Evolutionary conservation across 257 asterid genomes (phyloP).

Genomic region (Nicotiana noctiflora): DNA sequence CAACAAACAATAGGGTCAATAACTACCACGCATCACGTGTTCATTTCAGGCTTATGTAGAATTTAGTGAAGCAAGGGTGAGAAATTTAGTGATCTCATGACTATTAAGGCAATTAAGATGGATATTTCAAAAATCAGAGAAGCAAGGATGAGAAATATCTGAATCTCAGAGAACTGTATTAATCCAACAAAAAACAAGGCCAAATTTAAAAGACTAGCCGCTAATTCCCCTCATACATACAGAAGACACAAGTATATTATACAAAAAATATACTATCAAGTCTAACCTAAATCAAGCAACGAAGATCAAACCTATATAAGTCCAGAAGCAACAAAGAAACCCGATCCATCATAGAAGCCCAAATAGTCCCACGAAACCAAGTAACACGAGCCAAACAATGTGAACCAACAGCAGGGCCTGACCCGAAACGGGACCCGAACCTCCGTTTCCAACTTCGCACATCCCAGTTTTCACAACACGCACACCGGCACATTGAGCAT

Average conservation of each 20-base stretch:
- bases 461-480: conserved; percentile 62
- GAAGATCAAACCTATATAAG: background rate
- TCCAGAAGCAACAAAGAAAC: background rate
- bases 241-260: background rate
- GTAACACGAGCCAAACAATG: conserved; percentile 78
- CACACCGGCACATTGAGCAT: conserved; percentile 79
- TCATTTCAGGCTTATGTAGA: background rate
- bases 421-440: conserved; percentile 66
- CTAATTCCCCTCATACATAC: conserved; percentile 3
- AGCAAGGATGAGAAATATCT: background rate
- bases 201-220: background rate
- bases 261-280: conserved; percentile 5
- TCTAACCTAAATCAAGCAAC: background rate
- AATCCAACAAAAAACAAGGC: background rate
- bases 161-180: background rate
- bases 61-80: too few relatives aligned
- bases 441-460: conserved; percentile 84
- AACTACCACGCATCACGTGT: background rate
- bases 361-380: conserved; percentile 68
- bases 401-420: conserved; percentile 91
- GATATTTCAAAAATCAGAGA: background rate
- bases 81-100: background rate
- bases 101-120: background rate
- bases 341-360: conserved; percentile 59
- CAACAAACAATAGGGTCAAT: background rate